phyloP scores from a whole-genome alignment of 2,329 filamentous ascomycete genomes.

The Didymellaceae sp. region DNA sequence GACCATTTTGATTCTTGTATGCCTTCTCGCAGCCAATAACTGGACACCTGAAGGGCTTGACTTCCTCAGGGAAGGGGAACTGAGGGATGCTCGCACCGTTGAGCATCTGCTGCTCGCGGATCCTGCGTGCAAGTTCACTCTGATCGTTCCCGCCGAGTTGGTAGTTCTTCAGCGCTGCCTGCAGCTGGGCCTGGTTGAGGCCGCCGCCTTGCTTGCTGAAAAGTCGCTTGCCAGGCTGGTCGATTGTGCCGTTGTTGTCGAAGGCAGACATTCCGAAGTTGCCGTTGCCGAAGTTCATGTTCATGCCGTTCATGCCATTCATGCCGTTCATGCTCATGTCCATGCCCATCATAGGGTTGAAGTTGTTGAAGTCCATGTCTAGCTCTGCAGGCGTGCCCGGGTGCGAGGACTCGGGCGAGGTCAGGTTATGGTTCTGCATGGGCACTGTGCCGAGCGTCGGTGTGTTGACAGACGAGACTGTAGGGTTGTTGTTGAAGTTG shows the following conservation, averaged over 20 bases:
- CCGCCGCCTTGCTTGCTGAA: slow-evolving; percentile 82
- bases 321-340: slow-evolving; percentile 42
- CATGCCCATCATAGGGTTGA: slow-evolving; percentile 47
- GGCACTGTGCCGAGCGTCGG: slow-evolving; percentile 85
- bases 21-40: slow-evolving; percentile 99
- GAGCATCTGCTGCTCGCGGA: slow-evolving; percentile 69
- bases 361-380: slow-evolving; percentile 70
- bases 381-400: slow-evolving; percentile 75
- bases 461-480: slow-evolving; percentile 95
- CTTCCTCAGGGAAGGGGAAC: slow-evolving; percentile 72
- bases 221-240: slow-evolving; percentile 91
- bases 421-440: slow-evolving; percentile 63
- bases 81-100: slow-evolving; percentile 54
- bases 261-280: slow-evolving; percentile 52
- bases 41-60: slow-evolving; percentile 96
- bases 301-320: slow-evolving; percentile 38
- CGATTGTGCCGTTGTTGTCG: slow-evolving; percentile 65
- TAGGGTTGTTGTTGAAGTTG: slow-evolving; percentile 88
- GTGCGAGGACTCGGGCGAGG: slow-evolving; percentile 70
- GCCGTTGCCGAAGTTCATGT: slow-evolving; percentile 45
- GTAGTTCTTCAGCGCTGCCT: slow-evolving; percentile 76
- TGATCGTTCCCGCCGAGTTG: slow-evolving; percentile 70
- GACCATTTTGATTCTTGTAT: slow-evolving; percentile 98
- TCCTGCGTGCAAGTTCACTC: slow-evolving; percentile 72
- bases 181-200: slow-evolving; percentile 70